Base-by-base conservation (phyloP, 2,329 filamentous ascomycete species). In the Monosporascus sp. region DNA sequence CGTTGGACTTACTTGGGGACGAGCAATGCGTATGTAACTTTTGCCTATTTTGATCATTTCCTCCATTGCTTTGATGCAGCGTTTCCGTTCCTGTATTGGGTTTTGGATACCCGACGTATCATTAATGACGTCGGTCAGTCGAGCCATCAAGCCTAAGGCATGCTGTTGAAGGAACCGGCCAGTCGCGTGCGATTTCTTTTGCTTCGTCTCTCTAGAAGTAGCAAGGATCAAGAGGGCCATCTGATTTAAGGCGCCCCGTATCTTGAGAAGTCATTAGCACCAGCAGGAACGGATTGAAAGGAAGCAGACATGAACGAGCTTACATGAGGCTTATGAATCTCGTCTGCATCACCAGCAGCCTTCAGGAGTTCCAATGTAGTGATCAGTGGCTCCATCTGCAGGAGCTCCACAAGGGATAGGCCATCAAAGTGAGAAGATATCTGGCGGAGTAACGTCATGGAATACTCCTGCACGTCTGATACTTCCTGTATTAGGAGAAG, bases 361-460 rank as follows among this genome's bases (percentile, higher is more conserved):
- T 93, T 94, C 9, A 99, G 77, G 17, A 97, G 79, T 68, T 96
- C 89, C 58, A 91, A 85, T 4, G 89, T 85, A 46, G 89, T 87
- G 9, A 83, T 74, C 22, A 91, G 85, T 2, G 91, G 86, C 60
- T 96, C 90, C 27, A 85, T 79, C 58, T 85, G 84, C 24, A 96
- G 77, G 53, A 96, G 74, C 35, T 86, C 82, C 8, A 80, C 76
- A 19, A 97, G 76, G 41, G 83, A 81, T 17, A 81, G 78, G 7
- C 81, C 79, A 46, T 83, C 78, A 58, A 97, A 91, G 44, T 86
- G 82, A 8, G 85, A 74, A 38, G 89, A 89, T 22, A 91, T 80
- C 14, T 85, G 79, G 37, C 79, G 75, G 3, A 97, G 72, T 31
- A 87, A 78, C 8, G 82, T 80, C 74, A 89, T 87, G 45, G 88